Evolutionary conservation across 2,329 filamentous ascomycete genomes (phyloP).

Genomic region (Mollisia scopiformis): DNA sequence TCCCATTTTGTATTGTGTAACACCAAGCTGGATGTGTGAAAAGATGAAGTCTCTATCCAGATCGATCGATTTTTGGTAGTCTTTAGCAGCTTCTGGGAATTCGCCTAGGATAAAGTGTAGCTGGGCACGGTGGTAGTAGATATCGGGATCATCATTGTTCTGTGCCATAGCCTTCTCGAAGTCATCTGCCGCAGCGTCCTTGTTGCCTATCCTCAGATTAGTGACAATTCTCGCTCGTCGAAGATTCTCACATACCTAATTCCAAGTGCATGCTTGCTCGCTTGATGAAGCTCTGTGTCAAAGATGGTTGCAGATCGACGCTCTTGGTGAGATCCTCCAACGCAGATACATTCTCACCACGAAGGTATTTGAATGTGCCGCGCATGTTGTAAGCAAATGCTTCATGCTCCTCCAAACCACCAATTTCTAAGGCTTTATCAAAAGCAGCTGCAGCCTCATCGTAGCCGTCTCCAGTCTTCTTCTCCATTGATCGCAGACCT

Average conservation of each 20-base stretch:
- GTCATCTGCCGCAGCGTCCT: constrained; percentile 83
- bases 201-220: constrained; percentile 62
- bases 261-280: constrained; percentile 97
- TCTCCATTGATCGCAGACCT: constrained; percentile 78
- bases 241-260: constrained; percentile 61
- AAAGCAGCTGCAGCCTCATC: constrained; percentile 86
- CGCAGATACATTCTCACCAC: constrained; percentile 83
- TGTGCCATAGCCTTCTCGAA: constrained; percentile 85
- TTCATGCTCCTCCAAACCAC: constrained; percentile 79
- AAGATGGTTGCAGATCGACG: constrained; percentile 81
- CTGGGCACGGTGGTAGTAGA: constrained; percentile 98
- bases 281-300: constrained; percentile 99
- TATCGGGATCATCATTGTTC: constrained; percentile 89
- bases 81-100: constrained; percentile 90
- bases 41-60: constrained; percentile 96
- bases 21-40: constrained; percentile 98
- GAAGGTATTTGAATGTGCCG: constrained; percentile 91
- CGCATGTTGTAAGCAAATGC: constrained; percentile 95
- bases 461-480: constrained; percentile 89
- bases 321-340: constrained; percentile 88
- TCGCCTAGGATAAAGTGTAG: constrained; percentile 97
- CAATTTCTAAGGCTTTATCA: constrained; percentile 82
- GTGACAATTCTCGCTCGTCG: constrained; percentile 11
- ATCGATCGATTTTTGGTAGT: constrained; percentile 99
- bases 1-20: constrained; percentile 99